These are phyloP conservation scores for Tetrapisispora namnaoensis DNA, from an alignment of 805 yeast genomes.

Conservation along the genomic window DNA sequence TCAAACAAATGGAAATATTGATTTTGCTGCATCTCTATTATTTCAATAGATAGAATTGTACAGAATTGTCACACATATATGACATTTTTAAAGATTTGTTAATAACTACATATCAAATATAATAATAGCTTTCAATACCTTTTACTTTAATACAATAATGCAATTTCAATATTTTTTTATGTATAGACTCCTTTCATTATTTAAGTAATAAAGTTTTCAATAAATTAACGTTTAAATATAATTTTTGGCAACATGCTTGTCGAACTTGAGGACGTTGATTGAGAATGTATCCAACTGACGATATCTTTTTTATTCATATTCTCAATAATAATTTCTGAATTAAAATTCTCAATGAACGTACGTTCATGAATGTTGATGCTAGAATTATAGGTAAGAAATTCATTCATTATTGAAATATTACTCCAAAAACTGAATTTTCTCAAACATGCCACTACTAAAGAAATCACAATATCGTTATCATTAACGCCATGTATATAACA, in stretches of 20 bases:
- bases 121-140: neutral
- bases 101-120: neutral
- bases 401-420: constrained; percentile 75
- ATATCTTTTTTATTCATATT: constrained; percentile 21
- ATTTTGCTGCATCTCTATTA: constrained; percentile 73
- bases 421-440: constrained; percentile 84
- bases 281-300: constrained; percentile 27
- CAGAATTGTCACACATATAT: neutral
- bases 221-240: constrained; percentile 5
- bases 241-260: constrained; percentile 16
- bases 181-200: neutral
- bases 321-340: constrained; percentile 35
- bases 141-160: neutral
- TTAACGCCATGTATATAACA: constrained; percentile 74
- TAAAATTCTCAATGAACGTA: constrained; percentile 72
- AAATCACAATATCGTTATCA: constrained; percentile 73
- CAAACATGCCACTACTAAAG: constrained; percentile 76
- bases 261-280: constrained; percentile 3
- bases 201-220: neutral
- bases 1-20: constrained; percentile 67
- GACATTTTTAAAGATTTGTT: neutral
- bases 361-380: constrained; percentile 77
- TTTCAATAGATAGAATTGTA: constrained; percentile 29
- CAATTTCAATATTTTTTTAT: neutral
- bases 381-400: constrained; percentile 67